Evolutionary conservation across 1,284 basidiomycete species (phyloP), one percentile per base, ranked within the genome.

Genomic region (Rhodotorula sp.): DNA sequence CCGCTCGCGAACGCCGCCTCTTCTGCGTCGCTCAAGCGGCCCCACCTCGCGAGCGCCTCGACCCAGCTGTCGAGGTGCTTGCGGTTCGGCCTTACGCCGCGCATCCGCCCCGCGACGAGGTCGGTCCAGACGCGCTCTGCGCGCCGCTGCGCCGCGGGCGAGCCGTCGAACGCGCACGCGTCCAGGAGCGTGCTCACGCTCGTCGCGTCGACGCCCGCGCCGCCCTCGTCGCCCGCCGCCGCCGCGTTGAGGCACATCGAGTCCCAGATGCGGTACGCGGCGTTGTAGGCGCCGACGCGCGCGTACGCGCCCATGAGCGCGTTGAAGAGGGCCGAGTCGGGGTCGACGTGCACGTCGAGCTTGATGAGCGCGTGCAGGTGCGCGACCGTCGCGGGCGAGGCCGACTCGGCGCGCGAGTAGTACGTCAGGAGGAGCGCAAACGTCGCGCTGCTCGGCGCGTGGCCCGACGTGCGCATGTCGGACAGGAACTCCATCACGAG

Each of bases 271-370:
- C 88, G 85, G 76, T 88, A 87, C 13, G 91, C 89, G 72, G 91
- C 88, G 1, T 82, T 83, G 70, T 88, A 89, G 67, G 87, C 88
- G 5, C 88, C 89, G 7, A 89, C 85, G 34, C 88, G 88, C 77
- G 91, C 88, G 82, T 97, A 97, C 2, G 92, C 90, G 80, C 92
- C 88, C 91, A 97, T 93, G 69, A 97, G 84, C 75, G 91, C 87
- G 79, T 94, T 96, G 85, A 91, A 89, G n/a, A 94, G 84, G 1
- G 84, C 82, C 17, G 88, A 84, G 78, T 94, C 90, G 4, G 92
- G 91, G 27, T 87, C 85, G 71, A 96, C 83, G 25, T 85, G 85
- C 14, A 88, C 85, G 78, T 97, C 93, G 55, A 93, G 84, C 59
- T 88, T 89, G 76, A 97, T 85, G 65, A 90, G 84, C 71, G 91